Evolutionary conservation across 257 asterid species (phyloP).

Genomic region (Handroanthus guayacan): DNA sequence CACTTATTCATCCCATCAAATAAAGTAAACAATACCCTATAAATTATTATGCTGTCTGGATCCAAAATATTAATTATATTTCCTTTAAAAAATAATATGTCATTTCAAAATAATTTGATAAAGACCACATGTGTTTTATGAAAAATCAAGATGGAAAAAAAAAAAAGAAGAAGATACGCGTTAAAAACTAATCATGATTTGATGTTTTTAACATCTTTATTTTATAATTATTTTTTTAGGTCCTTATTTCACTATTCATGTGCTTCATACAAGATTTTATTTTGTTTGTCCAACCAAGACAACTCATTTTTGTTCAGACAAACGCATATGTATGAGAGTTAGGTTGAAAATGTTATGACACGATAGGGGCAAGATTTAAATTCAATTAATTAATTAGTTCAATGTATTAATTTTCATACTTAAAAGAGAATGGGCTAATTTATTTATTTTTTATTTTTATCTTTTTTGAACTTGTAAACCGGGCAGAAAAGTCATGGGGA

Average conservation of each 20-base stretch:
- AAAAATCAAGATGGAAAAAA: no score
- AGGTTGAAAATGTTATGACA: not conserved
- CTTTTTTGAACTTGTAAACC: not conserved
- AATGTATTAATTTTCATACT: not conserved
- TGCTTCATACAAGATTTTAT: not conserved
- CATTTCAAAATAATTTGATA: no score
- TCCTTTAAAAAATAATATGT: no score
- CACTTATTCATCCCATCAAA: no score
- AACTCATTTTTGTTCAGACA: slow-evolving; percentile 8
- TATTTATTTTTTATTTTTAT: no score
- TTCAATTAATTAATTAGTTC: not conserved
- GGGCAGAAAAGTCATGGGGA: slow-evolving; percentile 22
- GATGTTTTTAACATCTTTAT: not conserved
- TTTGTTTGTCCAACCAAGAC: not conserved
- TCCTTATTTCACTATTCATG: not conserved
- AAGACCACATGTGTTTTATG: no score
- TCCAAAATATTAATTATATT: no score
- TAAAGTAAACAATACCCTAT: no score
- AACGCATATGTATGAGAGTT: not conserved
- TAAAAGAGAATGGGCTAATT: not conserved
- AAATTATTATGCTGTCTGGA: no score
- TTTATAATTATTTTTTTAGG: no score
- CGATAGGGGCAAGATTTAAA: not conserved
- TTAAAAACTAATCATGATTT: no score
- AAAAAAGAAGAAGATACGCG: no score